These are phyloP conservation scores for Colletotrichum melonis DNA, from an alignment of 2,329 filamentous ascomycete species.

Conservation along the genomic window DNA sequence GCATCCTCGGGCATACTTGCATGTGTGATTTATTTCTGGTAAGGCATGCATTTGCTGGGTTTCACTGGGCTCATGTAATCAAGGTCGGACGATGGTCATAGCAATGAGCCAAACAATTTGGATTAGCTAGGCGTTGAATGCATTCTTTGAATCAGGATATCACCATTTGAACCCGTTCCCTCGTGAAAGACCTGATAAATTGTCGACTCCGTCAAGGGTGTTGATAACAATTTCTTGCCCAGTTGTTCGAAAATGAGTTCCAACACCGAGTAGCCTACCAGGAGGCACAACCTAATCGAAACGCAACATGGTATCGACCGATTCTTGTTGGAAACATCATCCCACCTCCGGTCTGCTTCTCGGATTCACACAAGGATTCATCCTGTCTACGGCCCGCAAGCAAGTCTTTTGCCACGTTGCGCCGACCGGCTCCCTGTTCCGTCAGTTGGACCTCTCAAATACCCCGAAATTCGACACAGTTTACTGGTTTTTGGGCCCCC, in stretches of 20 bases:
- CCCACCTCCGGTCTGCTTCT: no score
- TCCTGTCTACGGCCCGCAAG: conserved; percentile 18
- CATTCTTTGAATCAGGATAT: background rate
- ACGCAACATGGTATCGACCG: background rate
- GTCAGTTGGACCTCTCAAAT: background rate
- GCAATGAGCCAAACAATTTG: conserved; percentile 30
- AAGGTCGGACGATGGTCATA: conserved; percentile 19
- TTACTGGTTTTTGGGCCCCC: background rate
- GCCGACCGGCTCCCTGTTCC: background rate
- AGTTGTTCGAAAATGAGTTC: no score
- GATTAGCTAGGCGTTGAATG: conserved; percentile 14
- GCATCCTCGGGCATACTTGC: background rate
- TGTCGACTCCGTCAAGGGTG: fast-evolving
- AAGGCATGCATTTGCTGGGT: background rate
- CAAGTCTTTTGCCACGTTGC: conserved; percentile 7
- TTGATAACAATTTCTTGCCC: no score
- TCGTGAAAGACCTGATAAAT: background rate
- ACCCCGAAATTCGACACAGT: background rate
- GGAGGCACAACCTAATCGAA: background rate
- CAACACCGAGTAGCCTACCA: background rate
- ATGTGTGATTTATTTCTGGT: background rate
- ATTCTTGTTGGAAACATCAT: background rate
- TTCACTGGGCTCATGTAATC: conserved; percentile 3
- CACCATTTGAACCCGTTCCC: background rate
- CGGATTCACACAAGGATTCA: background rate